These are phyloP conservation scores for Kodamaea fukazawae DNA, from an alignment of 805 yeast genomes.

Conservation along the genomic window DNA sequence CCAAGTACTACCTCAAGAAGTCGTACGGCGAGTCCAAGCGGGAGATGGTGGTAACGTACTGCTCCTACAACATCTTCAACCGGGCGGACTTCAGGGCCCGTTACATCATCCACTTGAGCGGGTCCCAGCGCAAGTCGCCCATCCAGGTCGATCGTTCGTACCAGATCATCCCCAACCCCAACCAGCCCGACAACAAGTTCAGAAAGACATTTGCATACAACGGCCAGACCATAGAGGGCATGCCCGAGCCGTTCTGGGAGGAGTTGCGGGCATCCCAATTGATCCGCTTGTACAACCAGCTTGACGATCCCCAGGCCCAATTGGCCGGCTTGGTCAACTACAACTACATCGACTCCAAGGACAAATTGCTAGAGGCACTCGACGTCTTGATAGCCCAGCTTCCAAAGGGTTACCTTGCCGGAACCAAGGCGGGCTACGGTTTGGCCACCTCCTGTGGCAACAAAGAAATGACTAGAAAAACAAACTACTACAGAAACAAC, in stretches of 20 bases:
- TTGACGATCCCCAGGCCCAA: constrained; percentile 53
- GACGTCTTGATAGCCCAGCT: constrained; percentile 43
- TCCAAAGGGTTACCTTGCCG: constrained; percentile 47
- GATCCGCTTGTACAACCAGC: constrained; percentile 52
- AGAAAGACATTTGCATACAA: constrained; percentile 17
- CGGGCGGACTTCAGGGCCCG: constrained; percentile 72
- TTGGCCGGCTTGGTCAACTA: constrained; percentile 57
- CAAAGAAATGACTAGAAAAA: constrained; percentile 19
- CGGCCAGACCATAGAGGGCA: constrained; percentile 16
- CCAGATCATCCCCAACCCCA: constrained; percentile 22
- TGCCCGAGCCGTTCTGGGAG: constrained; percentile 45
- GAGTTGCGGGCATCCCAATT: constrained; percentile 59
- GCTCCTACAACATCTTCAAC: constrained; percentile 71
- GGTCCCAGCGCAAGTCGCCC: constrained; percentile 13
- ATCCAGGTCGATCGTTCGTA: constrained; percentile 35
- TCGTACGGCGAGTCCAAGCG: constrained; percentile 14
- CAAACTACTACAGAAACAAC: constrained; percentile 44
- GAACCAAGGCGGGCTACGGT: constrained; percentile 39
- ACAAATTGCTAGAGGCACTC: constrained; percentile 19
- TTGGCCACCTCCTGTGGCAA: constrained; percentile 29
- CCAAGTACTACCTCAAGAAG: constrained; percentile 18
- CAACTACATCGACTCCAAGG: constrained; percentile 33
- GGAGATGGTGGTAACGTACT: constrained; percentile 49
- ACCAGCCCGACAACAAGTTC: constrained; percentile 4
- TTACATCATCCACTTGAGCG: constrained; percentile 33